Evolutionary conservation across 495 filamentous ascomycete species (phyloP), one percentile per base, ranked within the genome.

Genomic region (Mytilinidion resinicola): DNA sequence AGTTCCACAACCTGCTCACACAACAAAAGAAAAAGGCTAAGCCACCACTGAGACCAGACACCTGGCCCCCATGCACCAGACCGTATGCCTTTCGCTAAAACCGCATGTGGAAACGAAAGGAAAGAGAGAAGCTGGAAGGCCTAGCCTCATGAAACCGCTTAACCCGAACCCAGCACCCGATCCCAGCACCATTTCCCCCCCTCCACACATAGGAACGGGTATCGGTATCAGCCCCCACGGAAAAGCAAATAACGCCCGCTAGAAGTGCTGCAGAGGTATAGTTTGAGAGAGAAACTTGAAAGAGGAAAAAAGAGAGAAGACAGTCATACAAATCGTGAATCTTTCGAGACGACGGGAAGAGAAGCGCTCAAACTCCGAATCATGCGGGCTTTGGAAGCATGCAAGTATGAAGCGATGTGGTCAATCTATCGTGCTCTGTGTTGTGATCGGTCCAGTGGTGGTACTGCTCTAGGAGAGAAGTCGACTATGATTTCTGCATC

Each of bases 191-290:
- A 30, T 30, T 30, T 30, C 25, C 3, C 25, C 25, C 25, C 25
- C 25, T 30, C 25, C 25, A 30, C 25, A 30, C 25, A 30, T 30
- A 30, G 6, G 25, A 30, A 30, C 25, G 25, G 25, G 25, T 30
- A 30, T 30, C 25, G 25, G 25, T 30, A 30, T 30, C 25, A 30
- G 25, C 25, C 25, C 25, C 25, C 25, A 30, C 25, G 46, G 33
- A 25, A 49, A 33, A 49, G 14, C 15, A 25, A 8, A 49, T 14
- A 53, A 53, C 50, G 36, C 50, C 50, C 50, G 50, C 50, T 53
- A 53, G 36, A 53, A 53, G 50, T 37, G 15, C 50, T 17, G 50
- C 50, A 53, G 37, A 12, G 46, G 20, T 49, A 43, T 43, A 6
- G 6, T 42, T 14, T 17, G 17, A 9, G 39, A 14, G 4, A 42